Evolutionary conservation across 495 filamentous ascomycete species (phyloP), one percentile per base, ranked within the genome.

Genomic region (Penicillium lagena): DNA sequence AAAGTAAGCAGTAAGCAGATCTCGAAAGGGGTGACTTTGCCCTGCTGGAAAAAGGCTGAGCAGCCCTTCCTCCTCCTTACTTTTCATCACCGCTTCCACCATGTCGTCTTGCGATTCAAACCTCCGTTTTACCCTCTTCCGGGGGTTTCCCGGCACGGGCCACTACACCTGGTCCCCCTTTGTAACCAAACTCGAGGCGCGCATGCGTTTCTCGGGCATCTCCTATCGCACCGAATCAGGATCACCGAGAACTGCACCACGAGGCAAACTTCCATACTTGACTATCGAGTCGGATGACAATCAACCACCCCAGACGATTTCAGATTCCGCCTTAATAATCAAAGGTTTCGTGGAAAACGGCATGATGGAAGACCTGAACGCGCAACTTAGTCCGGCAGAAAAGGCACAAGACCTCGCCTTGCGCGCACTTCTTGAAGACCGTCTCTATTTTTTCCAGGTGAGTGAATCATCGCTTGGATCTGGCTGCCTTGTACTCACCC

Each of bases 141-240:
- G 80, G 9, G 77, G 77, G 22, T 79, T 70, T 50, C 56, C 60
- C 30, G 50, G 51, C 10, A 29, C 46, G 4, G 57, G 58, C 4
- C 48, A 39, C 36, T 72, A 83, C 51, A 67, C 71, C 43, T 82
- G 78, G 78, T 85, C 81, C 0, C 80, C 82, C 13, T 85, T 81
- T 51, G 79, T 81, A 39, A 78, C 54, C 31, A 86, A 85, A 57
- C 71, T 85, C 42, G 81, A 86, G 50, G 64, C 75, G 17, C 80
- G 79, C 1, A 66, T 86, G 7, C 80, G 81, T 15, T 71, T 82
- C 42, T 68, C 62, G 5, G 58, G 58, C 1, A 34, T 82, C 10
- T 35, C 60, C 0, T 85, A 86, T 58, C 42, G 36, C 2, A 48
- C 53, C 4, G 72, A 66, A 0, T 29, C 44, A 0, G 81, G 80